phyloP scores from a whole-genome alignment of 768 basidiomycete species.

The Pleurotus giganteus region DNA sequence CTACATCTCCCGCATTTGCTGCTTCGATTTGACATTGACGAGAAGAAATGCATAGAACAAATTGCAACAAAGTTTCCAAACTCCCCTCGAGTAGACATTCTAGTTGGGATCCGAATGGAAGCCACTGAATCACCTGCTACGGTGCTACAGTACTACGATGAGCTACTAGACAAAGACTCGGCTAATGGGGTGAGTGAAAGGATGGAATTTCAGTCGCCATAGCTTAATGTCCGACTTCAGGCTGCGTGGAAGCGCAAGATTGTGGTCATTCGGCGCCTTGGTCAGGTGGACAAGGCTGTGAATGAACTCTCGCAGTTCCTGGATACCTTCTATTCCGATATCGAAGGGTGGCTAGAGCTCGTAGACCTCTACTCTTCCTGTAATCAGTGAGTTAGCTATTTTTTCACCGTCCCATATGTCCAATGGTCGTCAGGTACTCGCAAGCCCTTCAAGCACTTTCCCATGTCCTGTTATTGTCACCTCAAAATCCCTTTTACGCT shows the following conservation, averaged over 20 bases:
- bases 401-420: not conserved
- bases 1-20: not conserved
- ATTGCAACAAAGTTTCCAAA: conserved; percentile 68
- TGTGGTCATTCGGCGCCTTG: conserved; percentile 61
- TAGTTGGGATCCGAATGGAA: conserved; percentile 80
- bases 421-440: conserved; percentile 52
- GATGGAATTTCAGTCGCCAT: not conserved
- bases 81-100: conserved; percentile 76
- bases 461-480: conserved; percentile 78
- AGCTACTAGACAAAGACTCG: conserved; percentile 61
- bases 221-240: conserved; percentile 28
- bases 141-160: conserved; percentile 64
- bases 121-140: conserved; percentile 53
- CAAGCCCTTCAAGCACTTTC: conserved; percentile 72
- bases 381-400: conserved; percentile 55
- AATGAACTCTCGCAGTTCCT: conserved; percentile 70
- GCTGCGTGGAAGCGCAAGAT: conserved; percentile 81
- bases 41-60: conserved; percentile 60
- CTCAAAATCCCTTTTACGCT: conserved; percentile 83
- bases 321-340: conserved; percentile 86
- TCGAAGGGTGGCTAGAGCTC: conserved; percentile 87
- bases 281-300: conserved; percentile 64
- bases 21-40: conserved; percentile 22
- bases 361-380: conserved; percentile 76
- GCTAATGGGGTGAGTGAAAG: conserved; percentile 61